Evolutionary conservation across 2,329 filamentous ascomycete species (phyloP), one percentile per base, ranked within the genome.

Genomic region (Bipolaris gigantea): DNA sequence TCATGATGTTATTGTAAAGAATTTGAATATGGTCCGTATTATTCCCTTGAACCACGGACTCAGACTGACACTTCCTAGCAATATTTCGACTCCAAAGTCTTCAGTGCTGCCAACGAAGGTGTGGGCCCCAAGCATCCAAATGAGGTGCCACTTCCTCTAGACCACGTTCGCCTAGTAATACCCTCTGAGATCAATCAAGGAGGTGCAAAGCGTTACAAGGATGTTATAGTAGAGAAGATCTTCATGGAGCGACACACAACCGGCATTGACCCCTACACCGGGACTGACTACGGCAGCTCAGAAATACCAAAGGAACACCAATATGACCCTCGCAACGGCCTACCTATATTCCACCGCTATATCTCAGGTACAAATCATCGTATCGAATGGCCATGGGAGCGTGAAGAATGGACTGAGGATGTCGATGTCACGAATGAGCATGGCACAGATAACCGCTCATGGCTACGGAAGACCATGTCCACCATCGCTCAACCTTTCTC

Each of bases 161-260:
- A 84, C 32, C 81, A 89, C 57, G 81, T 97, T 60, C 89, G 90
- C 53, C 89, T 97, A 32, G 90, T 97, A 44, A 85, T 90, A 69
- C 86, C 90, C 19, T 79, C 67, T 48, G 62, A 95, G 49, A 79
- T 80, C 15, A 57, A 53, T 8, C 50, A 55, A 23, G 49, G 55
- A 45, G 84, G 94, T 72, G 81, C 84, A 15, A 63, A 59, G 38
- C 54, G 56, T 27, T 84, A 85, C 69, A 48, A 62, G 36, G 92
- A 97, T 71, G 70, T 73, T 48, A 59, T 75, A 25, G 69, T 74
- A 32, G 71, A 75, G 43, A 61, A 65, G 5, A 45, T 74, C 21
- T 27, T 59, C 42, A 59, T 74, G 63, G 62, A 72, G 55, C 64
- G 64, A 45, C 67, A 72, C 56, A 68, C 66, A 25, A 64, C 64